Evolutionary conservation across 2,329 filamentous ascomycete species (phyloP), one percentile per base, ranked within the genome.

Genomic region (Aspergillus sp.): DNA sequence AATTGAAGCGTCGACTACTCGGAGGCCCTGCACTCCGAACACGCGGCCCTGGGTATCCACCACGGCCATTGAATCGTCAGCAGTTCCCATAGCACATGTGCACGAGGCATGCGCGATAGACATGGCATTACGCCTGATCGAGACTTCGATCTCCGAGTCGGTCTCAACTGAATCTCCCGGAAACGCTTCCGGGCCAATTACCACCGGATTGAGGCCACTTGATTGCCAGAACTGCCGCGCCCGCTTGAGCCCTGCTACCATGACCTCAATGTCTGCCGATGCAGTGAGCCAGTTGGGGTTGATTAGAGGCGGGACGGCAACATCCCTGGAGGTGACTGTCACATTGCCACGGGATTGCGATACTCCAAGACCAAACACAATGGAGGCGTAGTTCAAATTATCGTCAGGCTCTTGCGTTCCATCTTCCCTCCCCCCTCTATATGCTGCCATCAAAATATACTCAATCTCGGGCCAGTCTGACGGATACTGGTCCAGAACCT

Each of bases 271-370:
- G 50, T 84, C 82, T 0, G 72, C 68, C 6, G 72, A 70, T 23
- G 76, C 66, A 2, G 70, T 70, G 5, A 83, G 70, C 70, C 75
- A 83, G 62, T 77, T 76, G 1, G 79, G 78, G 64, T 82, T 71
- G 62, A 82, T 75, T 19, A 77, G 63, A 0, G 81, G 81, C 0
- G 64, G 60, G 10, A 73, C 71, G 0, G 62, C 59, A 1, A 70
- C 73, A 12, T 74, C 67, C 15, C 65, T 38, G 0, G 72, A 75
- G 1, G 55, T 53, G 36, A 83, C 72, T 0, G 76, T 77, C 4
- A 83, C 69, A 38, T 69, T 80, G 4, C 81, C 81, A 0, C 79
- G 76, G 1, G 79, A 81, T 0, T 76, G 58, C 6, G 79, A 78
- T 0, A 78, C 73, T 1, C 77, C 70, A 0, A 83, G 65, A 0